Evolutionary conservation across 164 flowering plant species (phyloP).

Genomic region (Annona squamosa): DNA sequence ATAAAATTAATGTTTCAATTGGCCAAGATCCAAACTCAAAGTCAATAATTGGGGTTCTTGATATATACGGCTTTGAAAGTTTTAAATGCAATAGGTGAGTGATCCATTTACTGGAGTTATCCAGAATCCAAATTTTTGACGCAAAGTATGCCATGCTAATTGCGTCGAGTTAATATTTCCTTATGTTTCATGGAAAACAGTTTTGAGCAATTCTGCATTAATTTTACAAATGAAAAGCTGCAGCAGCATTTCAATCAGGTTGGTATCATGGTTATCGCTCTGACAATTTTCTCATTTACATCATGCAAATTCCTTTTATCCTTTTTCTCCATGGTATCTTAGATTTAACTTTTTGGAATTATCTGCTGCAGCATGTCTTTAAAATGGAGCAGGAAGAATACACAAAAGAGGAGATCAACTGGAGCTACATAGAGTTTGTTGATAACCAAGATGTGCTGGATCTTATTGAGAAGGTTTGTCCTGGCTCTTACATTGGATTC

Average conservation of each 20-base stretch:
- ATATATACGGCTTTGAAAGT: slow-evolving; percentile 98
- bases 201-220: slow-evolving; percentile 99
- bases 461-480: slow-evolving; percentile 79
- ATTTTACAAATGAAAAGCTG: slow-evolving; percentile 92
- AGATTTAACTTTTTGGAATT: not conserved
- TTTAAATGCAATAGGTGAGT: slow-evolving; percentile 85
- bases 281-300: not conserved
- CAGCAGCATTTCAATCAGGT: slow-evolving; percentile 99
- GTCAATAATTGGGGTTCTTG: slow-evolving; percentile 92
- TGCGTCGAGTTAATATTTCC: slow-evolving; percentile 6
- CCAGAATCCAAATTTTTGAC: not conserved
- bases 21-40: slow-evolving; percentile 97
- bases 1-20: slow-evolving; percentile 83
- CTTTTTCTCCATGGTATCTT: not conserved
- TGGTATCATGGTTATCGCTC: not conserved
- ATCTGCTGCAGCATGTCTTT: slow-evolving; percentile 73
- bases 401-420: slow-evolving; percentile 80
- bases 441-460: slow-evolving; percentile 98
- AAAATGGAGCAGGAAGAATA: slow-evolving; percentile 99
- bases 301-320: not conserved
- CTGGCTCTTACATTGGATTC: not conserved
- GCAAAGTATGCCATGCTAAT: not conserved
- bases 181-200: slow-evolving; percentile 29
- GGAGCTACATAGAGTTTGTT: slow-evolving; percentile 98
- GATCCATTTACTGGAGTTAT: not conserved